Base-by-base conservation (phyloP, 164 flowering plant species). In the Tetrastigma voinierianum region DNA sequence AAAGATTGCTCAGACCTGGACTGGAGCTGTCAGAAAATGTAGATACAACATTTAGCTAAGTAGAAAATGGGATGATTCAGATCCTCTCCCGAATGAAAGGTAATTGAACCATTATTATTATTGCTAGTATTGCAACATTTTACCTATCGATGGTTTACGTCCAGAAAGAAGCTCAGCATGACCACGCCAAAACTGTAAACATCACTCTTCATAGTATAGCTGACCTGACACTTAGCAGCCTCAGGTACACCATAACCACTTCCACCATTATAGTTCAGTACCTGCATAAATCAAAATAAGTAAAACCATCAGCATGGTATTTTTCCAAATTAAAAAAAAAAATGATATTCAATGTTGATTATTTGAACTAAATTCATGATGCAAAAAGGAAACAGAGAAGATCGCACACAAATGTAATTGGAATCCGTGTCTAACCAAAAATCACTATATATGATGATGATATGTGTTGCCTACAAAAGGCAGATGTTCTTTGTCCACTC, bases 101-200 rank as follows among this genome's bases (percentile, higher is more conserved):
- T 21, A 46, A 46, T 19, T 21, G 57, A 49, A 64, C 45, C 20
- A 43, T 43, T 1, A n/a, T 21, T n/a, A n/a, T n/a, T 21, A 32
- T 51, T 9, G 19, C 19, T 48, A 14, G 44, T 62, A 12, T 6
- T 43, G 14, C 32, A 19, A 67, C 2, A 52, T 18, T 23, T 65
- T 59, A 93, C 99, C 97, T 90, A 67, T 93, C 98, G 67, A 91
- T 66, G 99, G 97, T 67, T 83, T 87, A 20, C 99, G 91, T 46
- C 99, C 99, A 7, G 87, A 89, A 24, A 93, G 85, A 80, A 96
- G 96, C 76, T 96, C 81, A 93, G 71, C 99, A 96, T 96, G 70
- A 88, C 97, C 58, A 96, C 93, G 56, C 99, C 99, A 75, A 96
- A 96, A 78, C 97, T 85, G 80, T 93, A 93, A 4, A 96, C 91